Percentiles rank a stretch among this genome's conserved stretches.
Evolutionary conservation across 768 basidiomycete genomes (phyloP).

Genomic region (Rubroboletus satanas): DNA sequence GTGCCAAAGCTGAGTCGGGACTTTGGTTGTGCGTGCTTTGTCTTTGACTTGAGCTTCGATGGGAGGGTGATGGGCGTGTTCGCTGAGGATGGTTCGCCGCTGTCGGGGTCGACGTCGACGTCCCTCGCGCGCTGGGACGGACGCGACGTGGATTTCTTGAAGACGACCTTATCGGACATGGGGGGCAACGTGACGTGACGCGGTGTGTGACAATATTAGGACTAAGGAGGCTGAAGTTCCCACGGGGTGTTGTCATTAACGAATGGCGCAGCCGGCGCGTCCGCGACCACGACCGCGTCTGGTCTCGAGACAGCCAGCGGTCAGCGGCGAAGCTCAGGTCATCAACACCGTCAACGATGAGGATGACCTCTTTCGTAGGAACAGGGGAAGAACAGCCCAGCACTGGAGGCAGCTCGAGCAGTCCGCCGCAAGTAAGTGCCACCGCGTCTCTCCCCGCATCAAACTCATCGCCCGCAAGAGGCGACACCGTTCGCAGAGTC

Average conservation of each 20-base stretch:
- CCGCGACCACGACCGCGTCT: slow-evolving; percentile 54
- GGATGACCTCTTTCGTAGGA: slow-evolving; percentile 69
- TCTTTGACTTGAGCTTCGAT: slow-evolving; percentile 67
- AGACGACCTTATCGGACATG: slow-evolving; percentile 32
- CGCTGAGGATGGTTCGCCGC: neutral
- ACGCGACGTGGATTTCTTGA: slow-evolving; percentile 43
- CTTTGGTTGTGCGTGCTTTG: slow-evolving; percentile 61
- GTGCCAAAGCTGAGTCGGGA: slow-evolving; percentile 77
- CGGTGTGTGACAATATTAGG: slow-evolving; percentile 14
- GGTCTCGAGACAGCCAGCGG: slow-evolving; percentile 21
- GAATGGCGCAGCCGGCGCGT: slow-evolving; percentile 32
- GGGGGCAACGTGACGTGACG: slow-evolving; percentile 23
- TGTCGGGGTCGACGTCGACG: slow-evolving; percentile 33
- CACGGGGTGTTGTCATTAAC: slow-evolving; percentile 23
- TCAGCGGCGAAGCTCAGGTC: neutral
- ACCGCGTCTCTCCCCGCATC: neutral
- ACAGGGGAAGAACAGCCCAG: slow-evolving; percentile 50
- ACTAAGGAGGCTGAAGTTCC: slow-evolving; percentile 13
- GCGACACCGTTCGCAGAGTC: slow-evolving; percentile 18
- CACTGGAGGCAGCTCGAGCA: slow-evolving; percentile 60
- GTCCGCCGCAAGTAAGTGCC: slow-evolving; percentile 49
- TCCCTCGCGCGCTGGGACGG: slow-evolving; percentile 40
- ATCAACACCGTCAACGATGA: slow-evolving; percentile 41
- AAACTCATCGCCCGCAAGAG: slow-evolving; percentile 19
- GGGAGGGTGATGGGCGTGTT: slow-evolving; percentile 59